Evolutionary conservation across 352 stramenopile species (phyloP).

Genomic region (Plasmopara viticola): DNA sequence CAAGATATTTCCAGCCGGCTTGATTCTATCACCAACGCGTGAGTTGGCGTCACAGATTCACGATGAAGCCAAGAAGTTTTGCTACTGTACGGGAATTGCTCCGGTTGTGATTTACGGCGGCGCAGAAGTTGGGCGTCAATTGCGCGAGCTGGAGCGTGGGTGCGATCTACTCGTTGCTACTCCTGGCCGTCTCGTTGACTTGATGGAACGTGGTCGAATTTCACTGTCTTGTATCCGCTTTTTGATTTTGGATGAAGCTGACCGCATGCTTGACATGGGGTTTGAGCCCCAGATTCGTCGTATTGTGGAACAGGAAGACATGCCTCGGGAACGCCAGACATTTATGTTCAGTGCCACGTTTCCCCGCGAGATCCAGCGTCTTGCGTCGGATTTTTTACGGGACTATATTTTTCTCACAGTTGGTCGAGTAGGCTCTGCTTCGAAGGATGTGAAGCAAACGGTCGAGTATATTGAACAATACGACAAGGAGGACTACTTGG

Average conservation of each 20-base stretch:
- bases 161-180: slow-evolving; percentile 97
- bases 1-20: slow-evolving; percentile 87
- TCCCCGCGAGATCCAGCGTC: slow-evolving; percentile 93
- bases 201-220: slow-evolving; percentile 93
- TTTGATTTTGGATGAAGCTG: slow-evolving; percentile 98
- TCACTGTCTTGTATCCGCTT: slow-evolving; percentile 89
- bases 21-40: slow-evolving; percentile 93
- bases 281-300: slow-evolving; percentile 98
- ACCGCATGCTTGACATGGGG: slow-evolving; percentile 99
- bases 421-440: slow-evolving; percentile 94
- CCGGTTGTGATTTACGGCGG: slow-evolving; percentile 95
- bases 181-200: slow-evolving; percentile 94
- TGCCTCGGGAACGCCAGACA: slow-evolving; percentile 95
- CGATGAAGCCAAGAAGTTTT: slow-evolving; percentile 94
- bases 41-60: slow-evolving; percentile 95
- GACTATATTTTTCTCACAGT: slow-evolving; percentile 99
- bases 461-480: slow-evolving; percentile 96
- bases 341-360: slow-evolving; percentile 99
- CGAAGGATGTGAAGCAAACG: slow-evolving; percentile 97
- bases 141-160: slow-evolving; percentile 82
- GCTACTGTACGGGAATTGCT: slow-evolving; percentile 92
- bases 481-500: slow-evolving; percentile 95
- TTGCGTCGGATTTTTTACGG: slow-evolving; percentile 96
- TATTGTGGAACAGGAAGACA: slow-evolving; percentile 98
- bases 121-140: slow-evolving; percentile 85